A percentile compares a stretch with the other conserved stretches of the same genome.
Conservation (phyloP, 768 basidiomycete genomes). For the Rhodosporidiobolus odoratus region DNA sequence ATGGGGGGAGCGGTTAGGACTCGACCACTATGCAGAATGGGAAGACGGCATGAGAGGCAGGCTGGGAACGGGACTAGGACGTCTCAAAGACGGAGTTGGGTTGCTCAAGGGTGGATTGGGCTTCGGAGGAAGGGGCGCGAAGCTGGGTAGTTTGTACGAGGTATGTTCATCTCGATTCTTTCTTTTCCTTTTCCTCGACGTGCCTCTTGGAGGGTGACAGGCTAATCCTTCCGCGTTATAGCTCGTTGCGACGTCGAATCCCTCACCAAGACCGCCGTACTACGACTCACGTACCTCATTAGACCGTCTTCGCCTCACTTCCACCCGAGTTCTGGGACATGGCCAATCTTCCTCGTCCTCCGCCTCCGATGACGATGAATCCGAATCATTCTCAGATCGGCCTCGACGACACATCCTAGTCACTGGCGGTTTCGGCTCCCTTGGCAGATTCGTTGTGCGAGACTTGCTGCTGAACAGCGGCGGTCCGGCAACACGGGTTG, state of each 20-base stretch:
- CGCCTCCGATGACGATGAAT: constrained; percentile 9
- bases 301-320: constrained; percentile 36
- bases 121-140: constrained; percentile 4
- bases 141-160: constrained; percentile 35
- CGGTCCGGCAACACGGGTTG: constrained; percentile 1
- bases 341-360: constrained; percentile 18
- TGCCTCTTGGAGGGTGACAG: too few relatives aligned
- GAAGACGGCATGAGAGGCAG: constrained; percentile 27
- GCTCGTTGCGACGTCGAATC: constrained; percentile 35
- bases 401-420: constrained; percentile 38
- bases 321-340: constrained; percentile 37
- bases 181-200: neutral
- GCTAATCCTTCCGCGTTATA: neutral
- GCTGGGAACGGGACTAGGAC: constrained; percentile 16
- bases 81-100: constrained; percentile 22
- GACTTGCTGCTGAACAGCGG: constrained; percentile 34
- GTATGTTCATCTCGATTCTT: constrained; percentile 2
- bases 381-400: neutral
- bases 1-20: constrained; percentile 29
- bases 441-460: constrained; percentile 39
- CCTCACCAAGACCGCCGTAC: constrained; percentile 28
- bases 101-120: constrained; percentile 22
- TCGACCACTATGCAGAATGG: constrained; percentile 37
- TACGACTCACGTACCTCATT: constrained; percentile 39
- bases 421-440: constrained; percentile 40